These are phyloP conservation scores for Aspergillus sp. DNA, from an alignment of 2,329 filamentous ascomycete species.

Conservation along the genomic window DNA sequence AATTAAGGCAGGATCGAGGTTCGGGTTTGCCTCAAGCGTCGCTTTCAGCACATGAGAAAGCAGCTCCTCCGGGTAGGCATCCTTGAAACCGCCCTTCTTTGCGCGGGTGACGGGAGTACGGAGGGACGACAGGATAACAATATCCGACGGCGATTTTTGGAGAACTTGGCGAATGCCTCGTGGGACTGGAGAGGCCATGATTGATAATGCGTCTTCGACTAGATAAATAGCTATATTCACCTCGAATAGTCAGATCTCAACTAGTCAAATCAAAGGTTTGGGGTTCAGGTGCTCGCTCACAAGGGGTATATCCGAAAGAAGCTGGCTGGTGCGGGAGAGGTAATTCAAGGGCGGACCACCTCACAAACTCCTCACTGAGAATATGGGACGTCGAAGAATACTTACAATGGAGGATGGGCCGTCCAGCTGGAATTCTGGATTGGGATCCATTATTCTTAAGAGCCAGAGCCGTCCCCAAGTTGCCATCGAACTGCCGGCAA, in stretches of 20 bases:
- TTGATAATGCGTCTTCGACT: slow-evolving; percentile 13
- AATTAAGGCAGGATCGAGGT: slow-evolving; percentile 67
- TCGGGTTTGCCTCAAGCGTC: slow-evolving; percentile 70
- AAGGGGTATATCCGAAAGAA: neutral
- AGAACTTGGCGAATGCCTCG: slow-evolving; percentile 75
- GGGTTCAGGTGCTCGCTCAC: neutral
- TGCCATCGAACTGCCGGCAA: slow-evolving; percentile 30
- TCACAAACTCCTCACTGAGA: neutral
- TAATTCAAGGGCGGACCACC: neutral
- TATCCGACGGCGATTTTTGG: slow-evolving; percentile 74
- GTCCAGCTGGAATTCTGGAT: slow-evolving; percentile 30
- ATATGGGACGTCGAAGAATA: slow-evolving; percentile 8
- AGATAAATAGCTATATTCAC: neutral
- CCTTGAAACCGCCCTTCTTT: slow-evolving; percentile 79
- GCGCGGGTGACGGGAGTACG: slow-evolving; percentile 83
- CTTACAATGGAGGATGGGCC: slow-evolving; percentile 41
- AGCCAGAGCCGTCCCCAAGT: slow-evolving; percentile 20
- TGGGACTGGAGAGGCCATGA: slow-evolving; percentile 51
- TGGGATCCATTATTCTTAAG: slow-evolving; percentile 20
- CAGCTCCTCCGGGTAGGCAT: slow-evolving; percentile 88
- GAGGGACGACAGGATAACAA: slow-evolving; percentile 86
- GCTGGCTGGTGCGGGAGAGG: neutral
- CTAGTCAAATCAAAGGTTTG: neutral
- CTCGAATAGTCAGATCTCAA: neutral
- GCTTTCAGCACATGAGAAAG: slow-evolving; percentile 64